phyloP scores from a whole-genome alignment of 2,329 filamentous ascomycete species.

The Ophiostoma pallidulum region DNA sequence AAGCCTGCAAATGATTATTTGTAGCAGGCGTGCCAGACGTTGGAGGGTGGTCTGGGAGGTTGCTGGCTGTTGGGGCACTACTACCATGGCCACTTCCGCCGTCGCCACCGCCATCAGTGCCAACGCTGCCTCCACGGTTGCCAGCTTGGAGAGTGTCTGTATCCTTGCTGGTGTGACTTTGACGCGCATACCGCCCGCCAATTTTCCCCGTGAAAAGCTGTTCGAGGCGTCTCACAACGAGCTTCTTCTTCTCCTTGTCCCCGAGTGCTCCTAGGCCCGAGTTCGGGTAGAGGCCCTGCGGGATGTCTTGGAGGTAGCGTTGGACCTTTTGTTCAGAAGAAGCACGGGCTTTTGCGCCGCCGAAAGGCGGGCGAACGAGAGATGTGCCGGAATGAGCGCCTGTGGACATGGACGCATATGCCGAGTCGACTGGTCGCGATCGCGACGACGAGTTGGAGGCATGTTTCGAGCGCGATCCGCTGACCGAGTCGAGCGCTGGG shows the following conservation, averaged over 20 bases:
- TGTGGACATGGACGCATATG: constrained; percentile 58
- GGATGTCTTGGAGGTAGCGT: constrained; percentile 63
- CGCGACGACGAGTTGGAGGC: constrained; percentile 45
- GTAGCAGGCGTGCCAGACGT: background rate
- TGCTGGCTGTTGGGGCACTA: background rate
- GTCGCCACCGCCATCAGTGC: background rate
- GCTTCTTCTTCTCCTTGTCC: constrained; percentile 64
- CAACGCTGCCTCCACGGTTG: background rate
- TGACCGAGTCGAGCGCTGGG: constrained; percentile 28
- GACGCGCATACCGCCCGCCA: constrained; percentile 29
- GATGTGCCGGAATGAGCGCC: constrained; percentile 37
- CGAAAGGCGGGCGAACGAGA: constrained; percentile 28
- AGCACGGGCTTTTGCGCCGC: constrained; percentile 28
- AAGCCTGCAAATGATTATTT: background rate
- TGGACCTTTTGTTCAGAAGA: constrained; percentile 53
- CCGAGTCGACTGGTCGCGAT: constrained; percentile 47
- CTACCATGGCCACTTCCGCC: background rate
- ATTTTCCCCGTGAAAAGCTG: constrained; percentile 72
- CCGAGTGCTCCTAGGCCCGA: constrained; percentile 45
- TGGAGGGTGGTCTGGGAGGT: background rate
- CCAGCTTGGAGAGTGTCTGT: too few relatives aligned
- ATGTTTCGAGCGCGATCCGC: constrained; percentile 39
- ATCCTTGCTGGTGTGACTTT: constrained; percentile 14
- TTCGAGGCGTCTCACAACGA: constrained; percentile 67
- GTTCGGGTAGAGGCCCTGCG: constrained; percentile 55